These are phyloP conservation scores for Talaromyces ruber DNA, from an alignment of 495 filamentous ascomycete genomes.

Conservation along the genomic window DNA sequence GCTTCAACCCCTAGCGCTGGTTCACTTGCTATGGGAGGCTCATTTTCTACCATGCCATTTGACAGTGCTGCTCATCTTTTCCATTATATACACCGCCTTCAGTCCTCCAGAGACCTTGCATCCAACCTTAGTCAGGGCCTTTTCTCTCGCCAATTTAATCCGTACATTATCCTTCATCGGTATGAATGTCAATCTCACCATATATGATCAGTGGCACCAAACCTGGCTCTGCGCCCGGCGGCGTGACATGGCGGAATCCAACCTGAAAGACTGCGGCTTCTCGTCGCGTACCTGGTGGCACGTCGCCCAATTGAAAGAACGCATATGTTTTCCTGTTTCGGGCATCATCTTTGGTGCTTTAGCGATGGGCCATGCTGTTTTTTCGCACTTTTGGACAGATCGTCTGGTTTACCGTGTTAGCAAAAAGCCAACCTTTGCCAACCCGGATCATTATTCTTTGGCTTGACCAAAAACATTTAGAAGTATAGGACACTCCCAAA, in stretches of 20 bases:
- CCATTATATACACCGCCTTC: constrained; percentile 43
- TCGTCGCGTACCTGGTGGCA: constrained; percentile 42
- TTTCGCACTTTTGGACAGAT: constrained; percentile 63
- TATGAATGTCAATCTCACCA: constrained; percentile 47
- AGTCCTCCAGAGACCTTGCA: constrained; percentile 33
- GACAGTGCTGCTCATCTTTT: constrained; percentile 51
- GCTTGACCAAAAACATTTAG: constrained; percentile 49
- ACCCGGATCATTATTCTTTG: too few relatives aligned
- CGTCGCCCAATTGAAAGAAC: constrained; percentile 39
- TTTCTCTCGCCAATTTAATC: constrained; percentile 45
- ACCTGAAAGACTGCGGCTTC: constrained; percentile 51
- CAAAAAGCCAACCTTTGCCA: too few relatives aligned
- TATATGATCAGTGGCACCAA: constrained; percentile 55
- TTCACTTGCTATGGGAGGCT: constrained; percentile 57
- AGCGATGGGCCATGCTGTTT: constrained; percentile 51
- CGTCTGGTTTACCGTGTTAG: too few relatives aligned
- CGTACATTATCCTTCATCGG: constrained; percentile 47
- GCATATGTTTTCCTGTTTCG: constrained; percentile 50
- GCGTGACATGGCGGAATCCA: constrained; percentile 53
- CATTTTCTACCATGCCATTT: constrained; percentile 60
- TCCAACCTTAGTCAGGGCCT: constrained; percentile 41
- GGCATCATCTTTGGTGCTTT: constrained; percentile 54
- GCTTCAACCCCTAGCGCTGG: constrained; percentile 27
- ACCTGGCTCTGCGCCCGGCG: constrained; percentile 44
- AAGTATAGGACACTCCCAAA: constrained; percentile 56